Base-by-base conservation (phyloP, 2,329 filamentous ascomycete genomes). In the Thielaviopsis euricoi region DNA sequence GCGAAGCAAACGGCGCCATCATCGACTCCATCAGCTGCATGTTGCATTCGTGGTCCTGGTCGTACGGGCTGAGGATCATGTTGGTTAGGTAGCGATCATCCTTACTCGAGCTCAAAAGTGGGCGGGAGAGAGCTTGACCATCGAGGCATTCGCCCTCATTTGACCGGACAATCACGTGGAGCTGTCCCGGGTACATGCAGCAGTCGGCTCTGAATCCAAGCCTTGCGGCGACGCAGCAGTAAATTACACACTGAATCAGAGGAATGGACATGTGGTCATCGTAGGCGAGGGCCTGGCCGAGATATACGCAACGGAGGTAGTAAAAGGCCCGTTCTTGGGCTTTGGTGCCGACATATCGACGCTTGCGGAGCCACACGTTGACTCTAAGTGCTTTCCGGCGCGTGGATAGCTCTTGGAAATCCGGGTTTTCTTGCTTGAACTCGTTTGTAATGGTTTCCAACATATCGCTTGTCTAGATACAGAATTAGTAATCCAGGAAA, bases 31-130 rank as follows among this genome's bases (percentile, higher is more conserved):
- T 72, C 54, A 79, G 73, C 1, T 73, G 70, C 13, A 80, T 68
- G 0, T 77, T 73, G 0, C 90, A 78, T 68, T 95, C 89, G 15
- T 78, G 70, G 37, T 82, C 77, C 2, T 79, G 82, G 26, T 81
- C 79, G 68, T 87, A 95, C 0, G 90, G 89, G 65, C 95, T 88
- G 62, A 96, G 75, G 66, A 88, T 94, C 80, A 95, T 91, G 52
- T 75, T 21, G 15, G 23, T 29, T 6, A 55, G 25, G 22, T 40
- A 21, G 15, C 40, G 40, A 9, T 40, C 56, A 25, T 58, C 53
- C 43, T 73, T 60, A 77, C 74, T 15, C n/a, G n/a, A n/a, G n/a
- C n/a, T n/a, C n/a, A n/a, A n/a, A n/a, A 58, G 40, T 1, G 33
- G 43, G 19, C 54, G 6, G 21, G 22, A 25, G 15, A 50, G 15